Percentiles rank a stretch among this genome's conserved stretches.
Evolutionary conservation across 495 filamentous ascomycete genomes (phyloP).

Genomic region (Talaromyces ruber): DNA sequence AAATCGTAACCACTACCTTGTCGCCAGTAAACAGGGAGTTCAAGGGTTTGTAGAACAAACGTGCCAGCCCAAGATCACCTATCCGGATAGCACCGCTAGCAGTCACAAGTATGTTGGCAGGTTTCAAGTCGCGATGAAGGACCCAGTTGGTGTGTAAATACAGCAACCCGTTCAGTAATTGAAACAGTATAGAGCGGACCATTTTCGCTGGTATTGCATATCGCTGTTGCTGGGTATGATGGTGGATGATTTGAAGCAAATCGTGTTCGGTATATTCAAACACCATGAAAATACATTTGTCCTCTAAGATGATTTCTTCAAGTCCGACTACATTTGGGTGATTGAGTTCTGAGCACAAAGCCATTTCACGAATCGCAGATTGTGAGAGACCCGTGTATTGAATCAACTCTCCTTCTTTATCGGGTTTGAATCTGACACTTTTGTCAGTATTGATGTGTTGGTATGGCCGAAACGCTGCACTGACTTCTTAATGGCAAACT

Average conservation of each 20-base stretch:
- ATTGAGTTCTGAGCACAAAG: slow-evolving; percentile 86
- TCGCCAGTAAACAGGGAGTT: slow-evolving; percentile 88
- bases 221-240: slow-evolving; percentile 82
- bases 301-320: slow-evolving; percentile 93
- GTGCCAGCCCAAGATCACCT: slow-evolving; percentile 84
- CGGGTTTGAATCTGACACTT: slow-evolving; percentile 77
- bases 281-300: slow-evolving; percentile 99
- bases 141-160: slow-evolving; percentile 98
- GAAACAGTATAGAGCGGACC: slow-evolving; percentile 87
- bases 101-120: slow-evolving; percentile 98
- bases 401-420: slow-evolving; percentile 92
- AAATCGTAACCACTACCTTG: slow-evolving; percentile 98
- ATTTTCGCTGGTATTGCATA: slow-evolving; percentile 80
- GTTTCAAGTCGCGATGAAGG: slow-evolving; percentile 91
- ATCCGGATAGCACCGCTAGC: slow-evolving; percentile 83
- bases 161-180: slow-evolving; percentile 85
- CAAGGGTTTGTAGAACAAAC: slow-evolving; percentile 88
- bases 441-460: not conserved
- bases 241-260: slow-evolving; percentile 94
- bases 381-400: slow-evolving; percentile 98
- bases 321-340: slow-evolving; percentile 87
- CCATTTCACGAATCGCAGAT: slow-evolving; percentile 96
- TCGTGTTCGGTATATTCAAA: slow-evolving; percentile 99
- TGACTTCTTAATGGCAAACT: slow-evolving; percentile 94
- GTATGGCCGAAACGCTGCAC: not conserved